Evolutionary conservation across 2,329 filamentous ascomycete genomes (phyloP).

Genomic region (Alternaria gansuensis): DNA sequence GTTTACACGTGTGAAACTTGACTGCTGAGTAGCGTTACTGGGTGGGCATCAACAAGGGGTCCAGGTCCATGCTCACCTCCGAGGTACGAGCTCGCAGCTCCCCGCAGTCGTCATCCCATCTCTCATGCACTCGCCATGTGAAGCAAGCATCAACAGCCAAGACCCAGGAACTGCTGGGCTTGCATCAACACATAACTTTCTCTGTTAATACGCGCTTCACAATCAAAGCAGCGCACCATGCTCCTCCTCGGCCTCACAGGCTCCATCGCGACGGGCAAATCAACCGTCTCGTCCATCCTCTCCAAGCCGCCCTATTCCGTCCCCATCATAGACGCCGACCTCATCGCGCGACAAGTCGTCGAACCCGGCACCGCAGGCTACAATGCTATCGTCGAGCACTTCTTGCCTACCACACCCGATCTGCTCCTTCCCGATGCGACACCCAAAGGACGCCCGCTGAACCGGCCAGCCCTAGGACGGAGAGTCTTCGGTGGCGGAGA

Average conservation of each 20-base stretch:
- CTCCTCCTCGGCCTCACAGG: constrained; percentile 94
- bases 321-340: constrained; percentile 92
- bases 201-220: not conserved
- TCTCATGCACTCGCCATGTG: constrained; percentile 14
- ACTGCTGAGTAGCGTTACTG: not conserved
- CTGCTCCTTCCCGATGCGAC: constrained; percentile 71
- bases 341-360: constrained; percentile 91
- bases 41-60: not conserved
- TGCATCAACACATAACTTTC: not conserved
- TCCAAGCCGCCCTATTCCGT: constrained; percentile 81
- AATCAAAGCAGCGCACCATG: constrained; percentile 64
- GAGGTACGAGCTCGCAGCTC: constrained; percentile 21
- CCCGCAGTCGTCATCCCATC: constrained; percentile 23
- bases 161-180: not conserved
- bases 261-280: constrained; percentile 98
- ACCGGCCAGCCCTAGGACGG: constrained; percentile 83
- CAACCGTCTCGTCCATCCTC: constrained; percentile 88
- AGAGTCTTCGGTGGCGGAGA: constrained; percentile 84
- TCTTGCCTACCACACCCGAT: constrained; percentile 83
- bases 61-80: constrained; percentile 18
- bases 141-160: constrained; percentile 9
- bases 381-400: constrained; percentile 80
- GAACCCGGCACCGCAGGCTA: constrained; percentile 90
- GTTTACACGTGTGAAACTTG: not conserved
- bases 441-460: constrained; percentile 76